Evolutionary conservation across 1,139 yeast species (phyloP).

Genomic region (Pichia sp.): DNA sequence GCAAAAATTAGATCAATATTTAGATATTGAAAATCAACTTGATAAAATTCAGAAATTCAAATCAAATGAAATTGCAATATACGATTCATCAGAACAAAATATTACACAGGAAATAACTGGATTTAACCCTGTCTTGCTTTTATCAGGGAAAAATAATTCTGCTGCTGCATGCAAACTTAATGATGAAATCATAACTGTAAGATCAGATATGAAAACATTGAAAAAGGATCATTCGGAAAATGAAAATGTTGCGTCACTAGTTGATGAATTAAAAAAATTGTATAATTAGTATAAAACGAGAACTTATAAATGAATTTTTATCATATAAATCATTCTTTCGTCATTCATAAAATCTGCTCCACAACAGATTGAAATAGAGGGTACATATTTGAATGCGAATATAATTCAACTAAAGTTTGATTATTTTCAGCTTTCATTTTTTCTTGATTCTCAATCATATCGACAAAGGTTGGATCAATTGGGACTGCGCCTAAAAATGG

Average conservation of each 20-base stretch:
- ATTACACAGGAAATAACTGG: background rate
- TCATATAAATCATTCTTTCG: too few species aligned
- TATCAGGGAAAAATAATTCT: background rate
- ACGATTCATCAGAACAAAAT: background rate
- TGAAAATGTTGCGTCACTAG: conserved; percentile 1
- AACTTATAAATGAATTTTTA: too few species aligned
- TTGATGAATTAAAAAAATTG: conserved; percentile 20
- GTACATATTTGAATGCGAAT: conserved; percentile 35
- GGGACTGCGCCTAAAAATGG: conserved; percentile 84
- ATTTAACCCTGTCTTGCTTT: conserved; percentile 5
- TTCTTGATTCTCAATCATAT: conserved; percentile 62
- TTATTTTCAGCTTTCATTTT: conserved; percentile 25
- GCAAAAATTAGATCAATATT: conserved; percentile 23
- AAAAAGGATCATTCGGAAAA: background rate
- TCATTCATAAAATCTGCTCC: conserved; percentile 13
- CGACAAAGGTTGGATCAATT: conserved; percentile 87
- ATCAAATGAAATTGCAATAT: background rate
- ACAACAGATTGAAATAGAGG: conserved; percentile 38
- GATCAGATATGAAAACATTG: background rate
- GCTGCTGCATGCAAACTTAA: conserved; percentile 17
- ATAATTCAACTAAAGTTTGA: conserved; percentile 29
- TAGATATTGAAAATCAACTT: conserved; percentile 22
- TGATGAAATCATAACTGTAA: conserved; percentile 15
- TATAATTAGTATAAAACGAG: too few species aligned
- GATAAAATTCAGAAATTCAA: conserved; percentile 19